phyloP scores from a whole-genome alignment of 2,329 filamentous ascomycete species.

The Nakataea oryzae region DNA sequence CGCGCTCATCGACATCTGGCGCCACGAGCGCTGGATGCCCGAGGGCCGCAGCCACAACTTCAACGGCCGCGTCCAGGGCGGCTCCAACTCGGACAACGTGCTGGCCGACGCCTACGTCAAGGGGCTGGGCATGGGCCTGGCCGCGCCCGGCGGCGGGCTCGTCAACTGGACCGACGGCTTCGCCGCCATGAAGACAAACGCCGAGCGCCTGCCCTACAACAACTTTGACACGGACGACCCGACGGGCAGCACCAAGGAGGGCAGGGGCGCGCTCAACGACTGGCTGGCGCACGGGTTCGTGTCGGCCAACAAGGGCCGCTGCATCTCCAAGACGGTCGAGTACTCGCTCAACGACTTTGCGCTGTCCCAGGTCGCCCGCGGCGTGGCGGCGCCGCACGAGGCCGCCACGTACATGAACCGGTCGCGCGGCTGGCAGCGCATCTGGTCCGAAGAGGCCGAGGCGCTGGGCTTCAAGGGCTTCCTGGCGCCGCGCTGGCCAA shows the following conservation, averaged over 20 bases:
- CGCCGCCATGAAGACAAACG: constrained; percentile 54
- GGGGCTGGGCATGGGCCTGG: constrained; percentile 41
- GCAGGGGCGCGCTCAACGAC: constrained; percentile 57
- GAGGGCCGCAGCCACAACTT: constrained; percentile 60
- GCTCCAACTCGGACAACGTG: constrained; percentile 59
- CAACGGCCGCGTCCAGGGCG: constrained; percentile 58
- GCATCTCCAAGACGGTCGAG: constrained; percentile 55
- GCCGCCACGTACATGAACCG: constrained; percentile 49
- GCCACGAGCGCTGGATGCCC: constrained; percentile 53
- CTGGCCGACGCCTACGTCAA: constrained; percentile 61
- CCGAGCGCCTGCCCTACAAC: constrained; percentile 50
- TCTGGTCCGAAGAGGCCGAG: constrained; percentile 51
- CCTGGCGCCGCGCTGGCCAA: constrained; percentile 44
- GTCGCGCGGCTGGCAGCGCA: constrained; percentile 62
- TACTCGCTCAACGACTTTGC: constrained; percentile 57
- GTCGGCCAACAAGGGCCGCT: constrained; percentile 51
- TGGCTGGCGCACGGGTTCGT: constrained; percentile 58
- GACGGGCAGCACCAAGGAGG: constrained; percentile 55
- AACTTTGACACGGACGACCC: constrained; percentile 43
- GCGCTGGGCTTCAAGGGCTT: constrained; percentile 55
- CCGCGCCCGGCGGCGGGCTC: constrained; percentile 26
- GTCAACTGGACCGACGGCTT: constrained; percentile 56
- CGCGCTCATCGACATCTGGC: constrained; percentile 57
- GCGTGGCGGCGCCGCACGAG: constrained; percentile 42
- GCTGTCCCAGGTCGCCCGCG: constrained; percentile 51